Evolutionary conservation across 169 alveolate species (phyloP), one percentile per base, ranked within the genome.

Genomic region (Cryptosporidium ryanae): DNA sequence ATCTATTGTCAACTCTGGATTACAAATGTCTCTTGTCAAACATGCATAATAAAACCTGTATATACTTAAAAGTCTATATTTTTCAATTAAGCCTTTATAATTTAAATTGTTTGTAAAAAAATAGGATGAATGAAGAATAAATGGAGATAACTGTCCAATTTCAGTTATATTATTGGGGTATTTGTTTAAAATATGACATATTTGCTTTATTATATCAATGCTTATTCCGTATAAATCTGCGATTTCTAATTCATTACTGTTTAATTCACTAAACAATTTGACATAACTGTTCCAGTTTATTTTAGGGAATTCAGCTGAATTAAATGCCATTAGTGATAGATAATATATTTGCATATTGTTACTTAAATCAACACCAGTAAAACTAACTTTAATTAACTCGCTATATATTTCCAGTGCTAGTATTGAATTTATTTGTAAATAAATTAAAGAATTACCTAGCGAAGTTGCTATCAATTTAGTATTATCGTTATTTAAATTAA

Each of bases 41-140:
- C 87, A 76, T 4, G 87, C 54, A 43, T 76, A 76, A 48, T 76
- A 76, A 23, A 76, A 43, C 48, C 64, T 76, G 64, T 76, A 76
- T 4, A 76, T 55, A 12, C 46, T 29, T 7, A 76, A n/a, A 8
- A 76, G 64, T 18, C 87, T 29, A 27, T 76, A 76, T 29, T 76
- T 76, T 59, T 76, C 87, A 21, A 76, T 21, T 27, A 76, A 18
- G 1, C 87, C 70, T 59, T 76, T 76, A 65, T 55, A 76, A 29
- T 21, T 59, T 2, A 76, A 46, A 15, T 43, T 55, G 23, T 38
- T 64, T 1, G 71, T 57, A 32, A 55, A 59, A 61, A 76, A 76
- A 25, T 76, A 76, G 12, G 87, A 55, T 34, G 18, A 38, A 10
- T 76, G 87, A 59, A 76, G 44, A 21, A 29, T 59, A 1, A 59